phyloP scores from a whole-genome alignment of 192 early-diverging fungal species.

The Endogone sp. region DNA sequence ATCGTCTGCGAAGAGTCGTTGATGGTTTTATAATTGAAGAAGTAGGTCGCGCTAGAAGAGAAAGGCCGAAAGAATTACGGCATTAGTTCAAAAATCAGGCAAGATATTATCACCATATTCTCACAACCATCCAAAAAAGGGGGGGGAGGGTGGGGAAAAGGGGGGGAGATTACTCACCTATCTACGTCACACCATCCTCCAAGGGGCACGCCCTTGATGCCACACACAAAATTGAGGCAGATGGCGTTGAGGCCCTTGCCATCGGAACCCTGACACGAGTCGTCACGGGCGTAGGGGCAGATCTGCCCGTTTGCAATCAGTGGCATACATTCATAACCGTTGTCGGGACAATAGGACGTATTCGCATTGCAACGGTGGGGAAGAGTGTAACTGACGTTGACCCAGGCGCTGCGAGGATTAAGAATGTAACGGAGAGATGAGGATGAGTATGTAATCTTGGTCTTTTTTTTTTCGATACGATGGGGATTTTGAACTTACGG shows the following conservation, averaged over 20 bases:
- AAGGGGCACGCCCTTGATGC: conserved; percentile 23
- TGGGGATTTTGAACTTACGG: conserved; percentile 10
- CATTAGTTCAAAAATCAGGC: conserved; percentile 6
- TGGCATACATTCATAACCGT: conserved; percentile 22
- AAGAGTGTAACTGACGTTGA: conserved; percentile 5
- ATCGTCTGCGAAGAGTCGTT: background rate
- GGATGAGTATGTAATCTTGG: background rate
- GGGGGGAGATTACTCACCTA: conserved; percentile 7
- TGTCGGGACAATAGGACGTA: conserved; percentile 29
- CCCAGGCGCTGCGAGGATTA: background rate
- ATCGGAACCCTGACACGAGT: conserved; percentile 22
- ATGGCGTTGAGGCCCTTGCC: conserved; percentile 10
- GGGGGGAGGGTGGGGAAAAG: background rate
- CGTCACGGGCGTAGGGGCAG: conserved; percentile 32
- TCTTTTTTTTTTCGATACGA: background rate
- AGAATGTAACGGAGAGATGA: background rate
- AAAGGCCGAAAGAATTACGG: background rate
- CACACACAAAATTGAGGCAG: conserved; percentile 27
- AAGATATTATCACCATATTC: conserved; percentile 15
- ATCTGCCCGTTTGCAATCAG: conserved; percentile 4
- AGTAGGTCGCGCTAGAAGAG: background rate
- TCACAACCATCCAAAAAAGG: conserved; percentile 5
- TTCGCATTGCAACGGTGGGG: conserved; percentile 20
- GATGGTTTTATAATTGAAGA: conserved; percentile 4
- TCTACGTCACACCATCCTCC: conserved; percentile 23